Conservation (phyloP, 2,329 filamentous ascomycete species). For the Trichophaea hybrida region DNA sequence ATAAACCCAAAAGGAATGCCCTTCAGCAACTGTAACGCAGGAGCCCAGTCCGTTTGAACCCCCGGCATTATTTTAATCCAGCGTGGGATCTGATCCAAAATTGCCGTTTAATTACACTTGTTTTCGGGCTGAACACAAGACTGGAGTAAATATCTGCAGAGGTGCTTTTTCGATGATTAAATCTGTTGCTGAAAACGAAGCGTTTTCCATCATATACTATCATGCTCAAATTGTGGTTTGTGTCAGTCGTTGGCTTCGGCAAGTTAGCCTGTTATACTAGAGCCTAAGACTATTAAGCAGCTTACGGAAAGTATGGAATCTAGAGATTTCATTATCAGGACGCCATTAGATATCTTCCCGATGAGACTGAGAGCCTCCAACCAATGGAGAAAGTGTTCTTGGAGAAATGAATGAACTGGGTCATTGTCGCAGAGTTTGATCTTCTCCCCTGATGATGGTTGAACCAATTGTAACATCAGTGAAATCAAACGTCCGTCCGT, state of each 20-base stretch:
- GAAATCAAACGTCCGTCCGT: no score
- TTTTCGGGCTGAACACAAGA: not conserved
- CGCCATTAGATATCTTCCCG: conserved; percentile 23
- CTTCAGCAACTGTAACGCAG: conserved; percentile 72
- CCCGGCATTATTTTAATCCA: not conserved
- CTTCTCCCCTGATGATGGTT: conserved; percentile 17
- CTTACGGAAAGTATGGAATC: no score
- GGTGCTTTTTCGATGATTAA: not conserved
- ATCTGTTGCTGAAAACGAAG: not conserved
- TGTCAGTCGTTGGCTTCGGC: no score
- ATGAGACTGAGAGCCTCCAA: conserved; percentile 33
- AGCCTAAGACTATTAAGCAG: no score
- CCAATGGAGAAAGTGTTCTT: conserved; percentile 34
- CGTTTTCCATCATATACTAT: no score
- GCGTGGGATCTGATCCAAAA: not conserved
- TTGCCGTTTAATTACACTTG: not conserved
- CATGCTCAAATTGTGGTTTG: no score
- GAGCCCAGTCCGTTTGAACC: not conserved
- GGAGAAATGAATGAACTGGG: conserved; percentile 29
- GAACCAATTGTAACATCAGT: conserved; percentile 26
- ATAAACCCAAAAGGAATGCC: conserved; percentile 90
- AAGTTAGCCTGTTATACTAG: no score
- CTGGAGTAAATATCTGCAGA: not conserved
- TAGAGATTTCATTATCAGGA: no score
- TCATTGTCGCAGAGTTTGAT: not conserved